Percentiles rank a stretch among this genome's conserved stretches.
Evolutionary conservation across 2,329 filamentous ascomycete species (phyloP).

Genomic region (Penicillium polonicum): DNA sequence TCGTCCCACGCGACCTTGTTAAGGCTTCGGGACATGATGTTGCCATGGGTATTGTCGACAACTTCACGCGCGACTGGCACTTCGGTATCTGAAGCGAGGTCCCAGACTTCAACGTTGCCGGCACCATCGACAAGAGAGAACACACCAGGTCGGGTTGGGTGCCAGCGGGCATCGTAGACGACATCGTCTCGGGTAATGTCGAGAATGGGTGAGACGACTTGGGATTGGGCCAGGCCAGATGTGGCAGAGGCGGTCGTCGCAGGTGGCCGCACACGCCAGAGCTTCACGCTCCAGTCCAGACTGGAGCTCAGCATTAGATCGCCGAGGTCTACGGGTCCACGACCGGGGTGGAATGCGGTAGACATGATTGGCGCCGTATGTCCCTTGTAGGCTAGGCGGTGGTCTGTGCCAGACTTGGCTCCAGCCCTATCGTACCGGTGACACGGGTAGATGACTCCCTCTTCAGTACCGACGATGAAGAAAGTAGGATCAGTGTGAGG

Average conservation of each 20-base stretch:
- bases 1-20: slow-evolving; percentile 96
- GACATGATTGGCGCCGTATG: slow-evolving; percentile 95
- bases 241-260: slow-evolving; percentile 43
- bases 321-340: slow-evolving; percentile 88
- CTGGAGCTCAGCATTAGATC: slow-evolving; percentile 90
- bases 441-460: slow-evolving; percentile 93
- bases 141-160: slow-evolving; percentile 86
- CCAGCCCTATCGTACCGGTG: slow-evolving; percentile 96
- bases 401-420: slow-evolving; percentile 92
- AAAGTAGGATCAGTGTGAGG: slow-evolving; percentile 94
- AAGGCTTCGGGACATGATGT: slow-evolving; percentile 76
- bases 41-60: slow-evolving; percentile 57
- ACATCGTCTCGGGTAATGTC: slow-evolving; percentile 94
- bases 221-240: slow-evolving; percentile 40
- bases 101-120: slow-evolving; percentile 91
- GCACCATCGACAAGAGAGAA: slow-evolving; percentile 94
- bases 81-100: slow-evolving; percentile 87
- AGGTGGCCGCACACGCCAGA: slow-evolving; percentile 79
- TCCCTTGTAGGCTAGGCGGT: slow-evolving; percentile 80
- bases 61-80: slow-evolving; percentile 71
- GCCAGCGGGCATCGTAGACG: slow-evolving; percentile 96
- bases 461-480: slow-evolving; percentile 94
- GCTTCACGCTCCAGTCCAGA: slow-evolving; percentile 93
- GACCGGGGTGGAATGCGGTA: slow-evolving; percentile 89
- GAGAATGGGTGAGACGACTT: slow-evolving; percentile 69